These are phyloP conservation scores for Sporothrix dimorphospora DNA, from an alignment of 2,329 filamentous ascomycete species.

Conservation along the genomic window DNA sequence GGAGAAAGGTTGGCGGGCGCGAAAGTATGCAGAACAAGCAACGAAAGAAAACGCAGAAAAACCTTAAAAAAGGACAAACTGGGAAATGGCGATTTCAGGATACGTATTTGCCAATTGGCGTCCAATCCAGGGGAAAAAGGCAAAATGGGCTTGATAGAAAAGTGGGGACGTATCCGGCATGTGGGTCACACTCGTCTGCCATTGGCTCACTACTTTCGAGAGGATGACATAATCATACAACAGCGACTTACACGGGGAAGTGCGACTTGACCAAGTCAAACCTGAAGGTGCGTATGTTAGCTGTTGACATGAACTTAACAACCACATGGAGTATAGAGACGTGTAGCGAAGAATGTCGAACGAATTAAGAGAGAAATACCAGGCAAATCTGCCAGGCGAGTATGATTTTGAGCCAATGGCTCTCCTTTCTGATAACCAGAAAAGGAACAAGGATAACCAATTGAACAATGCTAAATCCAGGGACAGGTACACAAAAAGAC, in stretches of 20 bases:
- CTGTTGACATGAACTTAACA: too few relatives aligned
- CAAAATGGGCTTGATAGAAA: slow-evolving; percentile 7
- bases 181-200: neutral
- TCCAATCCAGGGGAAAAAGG: neutral
- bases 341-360: neutral
- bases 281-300: too few relatives aligned
- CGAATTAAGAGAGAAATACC: neutral
- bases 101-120: slow-evolving; percentile 17
- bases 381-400: neutral
- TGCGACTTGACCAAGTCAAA: too few relatives aligned
- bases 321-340: too few relatives aligned
- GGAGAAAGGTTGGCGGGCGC: neutral
- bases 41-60: neutral
- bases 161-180: neutral
- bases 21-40: neutral
- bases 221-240: neutral
- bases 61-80: neutral
- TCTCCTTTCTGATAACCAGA: slow-evolving; percentile 4
- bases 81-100: slow-evolving; percentile 5
- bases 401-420: neutral
- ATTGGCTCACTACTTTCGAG: neutral
- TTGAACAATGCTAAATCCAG: neutral
- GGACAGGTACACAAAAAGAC: neutral
- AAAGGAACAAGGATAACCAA: neutral
- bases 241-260: neutral